Evolutionary conservation across 148 eudicot species (phyloP).

Genomic region (Fallopia convolvulus): DNA sequence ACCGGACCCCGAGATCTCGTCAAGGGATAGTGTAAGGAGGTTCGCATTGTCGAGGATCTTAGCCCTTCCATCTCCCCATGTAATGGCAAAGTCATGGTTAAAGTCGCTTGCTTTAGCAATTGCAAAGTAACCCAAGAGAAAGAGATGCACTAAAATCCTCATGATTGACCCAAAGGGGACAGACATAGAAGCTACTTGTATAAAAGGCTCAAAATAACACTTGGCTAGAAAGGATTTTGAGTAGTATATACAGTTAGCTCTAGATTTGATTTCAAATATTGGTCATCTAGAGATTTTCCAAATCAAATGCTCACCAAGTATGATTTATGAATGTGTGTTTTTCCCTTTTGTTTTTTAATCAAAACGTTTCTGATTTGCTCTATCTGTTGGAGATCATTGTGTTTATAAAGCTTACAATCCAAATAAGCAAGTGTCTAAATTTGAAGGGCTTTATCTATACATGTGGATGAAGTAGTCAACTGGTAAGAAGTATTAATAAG

Average conservation of each 20-base stretch:
- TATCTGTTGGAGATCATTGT: background rate
- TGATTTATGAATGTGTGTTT: background rate
- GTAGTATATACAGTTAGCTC: no score
- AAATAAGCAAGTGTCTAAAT: background rate
- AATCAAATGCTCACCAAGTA: no score
- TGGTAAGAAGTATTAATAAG: background rate
- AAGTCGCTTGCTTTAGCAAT: background rate
- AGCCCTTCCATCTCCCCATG: background rate
- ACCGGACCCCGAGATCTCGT: background rate
- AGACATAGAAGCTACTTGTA: no score
- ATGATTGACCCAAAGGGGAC: no score
- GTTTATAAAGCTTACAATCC: background rate
- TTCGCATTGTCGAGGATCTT: background rate
- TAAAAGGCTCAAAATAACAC: no score
- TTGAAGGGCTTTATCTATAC: background rate
- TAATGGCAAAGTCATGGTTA: background rate
- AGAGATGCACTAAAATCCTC: background rate
- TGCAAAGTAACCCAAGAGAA: background rate
- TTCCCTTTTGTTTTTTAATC: background rate
- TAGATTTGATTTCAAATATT: no score
- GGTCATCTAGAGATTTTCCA: no score
- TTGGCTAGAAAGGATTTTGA: no score
- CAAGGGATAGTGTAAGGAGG: background rate
- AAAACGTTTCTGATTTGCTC: background rate
- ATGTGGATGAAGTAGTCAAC: background rate